These are phyloP conservation scores for Arthrobotrys pseudoclavata DNA, from an alignment of 2,329 filamentous ascomycete genomes.

Conservation along the genomic window DNA sequence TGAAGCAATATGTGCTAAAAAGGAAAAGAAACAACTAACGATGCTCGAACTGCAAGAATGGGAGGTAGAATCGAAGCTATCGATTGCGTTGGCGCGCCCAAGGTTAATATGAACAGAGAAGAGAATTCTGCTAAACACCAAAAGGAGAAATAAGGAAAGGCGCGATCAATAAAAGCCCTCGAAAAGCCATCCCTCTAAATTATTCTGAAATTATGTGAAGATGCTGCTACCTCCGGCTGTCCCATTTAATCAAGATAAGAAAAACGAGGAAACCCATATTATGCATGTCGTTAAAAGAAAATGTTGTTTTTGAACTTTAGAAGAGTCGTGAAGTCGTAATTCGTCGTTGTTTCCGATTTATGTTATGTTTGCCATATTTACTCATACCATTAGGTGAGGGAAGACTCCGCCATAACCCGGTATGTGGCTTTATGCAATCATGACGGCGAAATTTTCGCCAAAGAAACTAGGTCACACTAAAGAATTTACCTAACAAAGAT, in stretches of 20 bases:
- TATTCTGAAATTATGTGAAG: slow-evolving; percentile 33
- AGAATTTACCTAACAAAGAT: slow-evolving; percentile 46
- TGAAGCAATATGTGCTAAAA: not conserved
- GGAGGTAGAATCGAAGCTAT: not conserved
- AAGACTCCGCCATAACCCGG: not conserved
- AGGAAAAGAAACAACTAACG: not conserved
- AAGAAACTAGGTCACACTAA: not conserved
- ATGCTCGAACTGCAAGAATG: not conserved
- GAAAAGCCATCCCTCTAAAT: slow-evolving; percentile 46
- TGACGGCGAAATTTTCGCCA: slow-evolving; percentile 1
- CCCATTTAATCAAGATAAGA: not conserved
- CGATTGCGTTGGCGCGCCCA: not conserved
- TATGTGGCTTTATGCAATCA: slow-evolving; percentile 14
- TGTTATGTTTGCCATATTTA: not conserved
- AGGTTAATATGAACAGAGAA: slow-evolving; percentile 19
- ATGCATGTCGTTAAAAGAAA: slow-evolving; percentile 19
- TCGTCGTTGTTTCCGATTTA: not conserved
- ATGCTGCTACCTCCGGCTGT: slow-evolving; percentile 21
- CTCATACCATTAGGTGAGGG: not conserved
- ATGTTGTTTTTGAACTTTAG: not conserved
- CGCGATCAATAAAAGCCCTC: slow-evolving; percentile 11
- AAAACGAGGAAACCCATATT: slow-evolving; percentile 26
- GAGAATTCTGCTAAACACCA: not conserved
- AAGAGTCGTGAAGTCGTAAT: slow-evolving; percentile 23
- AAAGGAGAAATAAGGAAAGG: slow-evolving; percentile 20